Evolutionary conservation across 192 early-diverging fungal genomes (phyloP).

Genomic region (Phlyctochytrium bullatum): DNA sequence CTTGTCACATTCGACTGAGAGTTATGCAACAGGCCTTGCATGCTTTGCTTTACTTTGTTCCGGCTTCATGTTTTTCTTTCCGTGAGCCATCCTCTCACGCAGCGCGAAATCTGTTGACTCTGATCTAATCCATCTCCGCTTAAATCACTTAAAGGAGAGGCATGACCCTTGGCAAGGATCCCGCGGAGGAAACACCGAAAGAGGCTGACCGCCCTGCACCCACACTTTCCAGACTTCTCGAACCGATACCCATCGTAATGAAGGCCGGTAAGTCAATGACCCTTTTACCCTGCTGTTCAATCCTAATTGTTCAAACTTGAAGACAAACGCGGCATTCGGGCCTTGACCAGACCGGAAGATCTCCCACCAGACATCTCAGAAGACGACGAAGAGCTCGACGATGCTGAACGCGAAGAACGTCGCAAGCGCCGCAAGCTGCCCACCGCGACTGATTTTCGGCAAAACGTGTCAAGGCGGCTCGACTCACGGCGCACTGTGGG

Average conservation of each 20-base stretch:
- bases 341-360: no score
- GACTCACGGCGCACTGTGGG: background rate
- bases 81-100: background rate
- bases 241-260: conserved; percentile 26
- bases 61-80: background rate
- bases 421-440: background rate
- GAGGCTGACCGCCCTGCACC: background rate
- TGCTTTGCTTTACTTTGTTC: no score
- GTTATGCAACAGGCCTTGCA: no score
- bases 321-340: no score
- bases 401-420: no score
- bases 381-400: no score
- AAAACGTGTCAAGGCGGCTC: background rate
- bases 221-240: conserved; percentile 3
- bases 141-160: conserved; percentile 40
- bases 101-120: background rate
- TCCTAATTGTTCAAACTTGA: no score
- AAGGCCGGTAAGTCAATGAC: conserved; percentile 26
- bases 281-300: no score
- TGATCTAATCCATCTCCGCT: no score
- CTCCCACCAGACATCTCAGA: no score
- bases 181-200: background rate
- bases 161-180: conserved; percentile 20
- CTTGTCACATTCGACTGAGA: no score
- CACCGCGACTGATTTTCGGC: conserved; percentile 8